phyloP scores from a whole-genome alignment of 352 stramenopile species.

The Thalassiosira pacifica region DNA sequence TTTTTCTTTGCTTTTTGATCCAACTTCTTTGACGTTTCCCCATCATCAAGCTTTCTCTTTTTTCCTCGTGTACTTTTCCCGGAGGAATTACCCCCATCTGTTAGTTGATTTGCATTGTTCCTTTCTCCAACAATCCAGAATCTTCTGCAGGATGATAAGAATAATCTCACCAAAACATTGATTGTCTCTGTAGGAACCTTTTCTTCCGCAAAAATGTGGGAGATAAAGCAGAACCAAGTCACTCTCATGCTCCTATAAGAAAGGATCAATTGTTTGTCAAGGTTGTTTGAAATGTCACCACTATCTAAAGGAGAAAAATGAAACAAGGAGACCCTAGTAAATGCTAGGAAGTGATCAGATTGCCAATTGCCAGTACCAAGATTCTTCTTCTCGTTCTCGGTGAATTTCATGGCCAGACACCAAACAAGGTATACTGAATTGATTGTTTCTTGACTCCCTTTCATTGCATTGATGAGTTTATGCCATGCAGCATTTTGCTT shows the following conservation, averaged over 20 bases:
- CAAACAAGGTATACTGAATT: slow-evolving; percentile 12
- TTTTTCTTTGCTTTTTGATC: background rate
- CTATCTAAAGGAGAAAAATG: slow-evolving; percentile 12
- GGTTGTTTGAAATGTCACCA: background rate
- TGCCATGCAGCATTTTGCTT: background rate
- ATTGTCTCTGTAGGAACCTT: background rate
- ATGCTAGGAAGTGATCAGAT: slow-evolving; percentile 30
- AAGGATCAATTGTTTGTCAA: slow-evolving; percentile 3
- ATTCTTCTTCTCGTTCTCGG: background rate
- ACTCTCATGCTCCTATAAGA: slow-evolving; percentile 1
- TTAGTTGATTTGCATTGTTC: background rate
- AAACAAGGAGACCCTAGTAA: slow-evolving; percentile 15
- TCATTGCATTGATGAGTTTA: slow-evolving; percentile 8
- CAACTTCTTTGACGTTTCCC: background rate
- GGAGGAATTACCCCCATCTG: background rate
- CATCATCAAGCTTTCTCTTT: slow-evolving; percentile 6
- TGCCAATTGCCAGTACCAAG: slow-evolving; percentile 25
- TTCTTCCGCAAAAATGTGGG: slow-evolving; percentile 17
- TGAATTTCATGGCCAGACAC: slow-evolving; percentile 21
- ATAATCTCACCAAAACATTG: background rate
- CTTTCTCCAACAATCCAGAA: background rate
- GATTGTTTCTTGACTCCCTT: slow-evolving; percentile 9
- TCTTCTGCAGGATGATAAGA: background rate
- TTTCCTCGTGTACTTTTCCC: background rate
- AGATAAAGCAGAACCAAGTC: slow-evolving; percentile 25